Conservation (phyloP, 768 basidiomycete genomes). For the Psilocybe subaeruginosa region DNA sequence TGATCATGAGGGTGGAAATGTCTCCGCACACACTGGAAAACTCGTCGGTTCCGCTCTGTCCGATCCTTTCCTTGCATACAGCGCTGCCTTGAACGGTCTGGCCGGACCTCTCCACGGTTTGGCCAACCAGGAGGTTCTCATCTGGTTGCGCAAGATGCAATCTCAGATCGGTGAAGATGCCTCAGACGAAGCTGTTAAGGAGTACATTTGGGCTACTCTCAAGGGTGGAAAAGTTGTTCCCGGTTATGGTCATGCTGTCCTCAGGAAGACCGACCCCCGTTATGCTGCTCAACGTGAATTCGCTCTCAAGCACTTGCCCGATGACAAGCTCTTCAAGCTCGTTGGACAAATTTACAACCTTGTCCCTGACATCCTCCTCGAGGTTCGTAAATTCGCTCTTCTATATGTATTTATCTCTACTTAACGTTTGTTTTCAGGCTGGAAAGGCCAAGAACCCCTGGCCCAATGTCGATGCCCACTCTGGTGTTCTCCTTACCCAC, state of each 20-base stretch:
- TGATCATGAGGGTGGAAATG: conserved; percentile 99
- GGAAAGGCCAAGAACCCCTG: conserved; percentile 94
- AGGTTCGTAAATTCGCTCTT: conserved; percentile 42
- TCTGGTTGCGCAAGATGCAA: conserved; percentile 96
- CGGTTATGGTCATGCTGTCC: conserved; percentile 86
- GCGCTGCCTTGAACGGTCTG: conserved; percentile 92
- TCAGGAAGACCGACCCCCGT: conserved; percentile 91
- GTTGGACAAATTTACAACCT: conserved; percentile 88
- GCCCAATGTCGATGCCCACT: conserved; percentile 98
- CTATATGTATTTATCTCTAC: background rate
- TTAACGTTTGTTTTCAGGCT: conserved; percentile 46
- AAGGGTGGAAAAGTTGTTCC: conserved; percentile 94
- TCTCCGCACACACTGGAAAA: conserved; percentile 94
- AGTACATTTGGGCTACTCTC: conserved; percentile 95
- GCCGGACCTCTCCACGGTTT: conserved; percentile 97
- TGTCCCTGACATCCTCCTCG: conserved; percentile 88
- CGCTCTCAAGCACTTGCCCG: conserved; percentile 80
- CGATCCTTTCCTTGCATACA: conserved; percentile 95
- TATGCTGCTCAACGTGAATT: conserved; percentile 92
- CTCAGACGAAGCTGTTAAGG: conserved; percentile 84
- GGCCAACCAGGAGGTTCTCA: conserved; percentile 95
- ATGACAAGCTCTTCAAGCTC: conserved; percentile 92
- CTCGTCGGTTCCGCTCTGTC: conserved; percentile 94
- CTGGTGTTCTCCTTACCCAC: conserved; percentile 84
- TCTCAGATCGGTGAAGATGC: conserved; percentile 83